Conservation (phyloP, 1,139 yeast species). For the Yamadazyma dushanensis region DNA sequence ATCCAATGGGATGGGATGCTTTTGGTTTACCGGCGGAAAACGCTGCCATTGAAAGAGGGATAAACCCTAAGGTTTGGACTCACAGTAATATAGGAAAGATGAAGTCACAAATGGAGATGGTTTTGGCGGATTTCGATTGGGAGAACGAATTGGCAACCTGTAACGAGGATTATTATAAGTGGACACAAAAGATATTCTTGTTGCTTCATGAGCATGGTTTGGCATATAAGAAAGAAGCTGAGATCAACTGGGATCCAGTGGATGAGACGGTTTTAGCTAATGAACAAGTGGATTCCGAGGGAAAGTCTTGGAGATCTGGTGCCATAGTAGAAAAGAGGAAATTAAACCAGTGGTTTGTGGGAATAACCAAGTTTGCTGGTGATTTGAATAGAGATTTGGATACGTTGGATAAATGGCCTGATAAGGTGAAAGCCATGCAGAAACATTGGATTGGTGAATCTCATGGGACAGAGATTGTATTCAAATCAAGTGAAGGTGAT, state of each 20-base stretch:
- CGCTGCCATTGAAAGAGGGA: conserved; percentile 87
- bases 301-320: conserved; percentile 95
- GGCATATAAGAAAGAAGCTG: conserved; percentile 83
- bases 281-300: conserved; percentile 91
- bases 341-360: conserved; percentile 90
- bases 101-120: conserved; percentile 76
- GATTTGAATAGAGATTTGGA: conserved; percentile 64
- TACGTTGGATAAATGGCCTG: conserved; percentile 74
- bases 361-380: conserved; percentile 78
- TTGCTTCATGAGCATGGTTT: conserved; percentile 70
- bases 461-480: conserved; percentile 69
- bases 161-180: conserved; percentile 81
- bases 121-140: conserved; percentile 94
- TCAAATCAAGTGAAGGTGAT: conserved; percentile 27
- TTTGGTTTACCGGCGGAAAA: conserved; percentile 98
- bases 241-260: conserved; percentile 96
- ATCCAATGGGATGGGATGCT: conserved; percentile 99
- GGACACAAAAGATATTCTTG: conserved; percentile 86
- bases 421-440: conserved; percentile 87
- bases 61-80: conserved; percentile 86
- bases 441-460: conserved; percentile 92
- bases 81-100: conserved; percentile 69
- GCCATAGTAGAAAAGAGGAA: conserved; percentile 82
- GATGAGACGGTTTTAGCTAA: conserved; percentile 93
- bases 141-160: conserved; percentile 88